Evolutionary conservation across 371 early-diverging fungal species (phyloP).

Genomic region (Haplosporangium sp.): DNA sequence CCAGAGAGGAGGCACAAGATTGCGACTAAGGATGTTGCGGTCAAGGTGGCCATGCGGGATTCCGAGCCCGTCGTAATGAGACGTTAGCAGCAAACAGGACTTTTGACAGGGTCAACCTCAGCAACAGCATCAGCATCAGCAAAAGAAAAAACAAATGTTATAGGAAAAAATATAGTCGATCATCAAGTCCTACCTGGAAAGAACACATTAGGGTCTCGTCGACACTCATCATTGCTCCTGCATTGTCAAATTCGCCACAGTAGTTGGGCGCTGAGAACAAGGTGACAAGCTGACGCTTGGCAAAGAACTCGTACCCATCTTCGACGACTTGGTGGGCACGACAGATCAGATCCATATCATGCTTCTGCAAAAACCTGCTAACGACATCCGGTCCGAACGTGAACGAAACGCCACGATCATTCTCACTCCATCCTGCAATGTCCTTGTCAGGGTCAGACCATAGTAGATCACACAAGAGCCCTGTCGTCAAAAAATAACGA

Average conservation of each 20-base stretch:
- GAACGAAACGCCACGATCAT: slow-evolving; percentile 92
- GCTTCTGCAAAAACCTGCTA: slow-evolving; percentile 87
- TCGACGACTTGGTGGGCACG: slow-evolving; percentile 97
- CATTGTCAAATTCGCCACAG: slow-evolving; percentile 96
- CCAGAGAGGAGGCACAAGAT: too few species aligned
- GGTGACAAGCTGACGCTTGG: slow-evolving; percentile 92
- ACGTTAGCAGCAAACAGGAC: too few species aligned
- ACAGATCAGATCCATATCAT: slow-evolving; percentile 93
- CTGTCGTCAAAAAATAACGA: slow-evolving; percentile 3
- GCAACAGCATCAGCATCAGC: too few species aligned
- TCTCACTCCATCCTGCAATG: slow-evolving; percentile 86
- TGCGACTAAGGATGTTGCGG: too few species aligned
- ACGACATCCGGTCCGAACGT: slow-evolving; percentile 91
- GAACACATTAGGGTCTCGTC: slow-evolving; percentile 93
- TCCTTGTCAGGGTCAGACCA: slow-evolving; percentile 97
- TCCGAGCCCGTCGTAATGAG: too few species aligned
- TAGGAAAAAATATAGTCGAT: neutral
- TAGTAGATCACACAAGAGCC: slow-evolving; percentile 88
- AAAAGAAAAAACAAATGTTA: neutral
- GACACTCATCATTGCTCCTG: slow-evolving; percentile 98
- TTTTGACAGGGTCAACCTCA: too few species aligned
- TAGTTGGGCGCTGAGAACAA: slow-evolving; percentile 96
- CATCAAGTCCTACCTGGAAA: slow-evolving; percentile 67
- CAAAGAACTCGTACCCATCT: slow-evolving; percentile 96
- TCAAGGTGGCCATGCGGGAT: too few species aligned